Percentiles rank a stretch among this genome's conserved stretches.
Evolutionary conservation across 2,329 filamentous ascomycete species (phyloP).

Genomic region (Metarhizium anisopliae): DNA sequence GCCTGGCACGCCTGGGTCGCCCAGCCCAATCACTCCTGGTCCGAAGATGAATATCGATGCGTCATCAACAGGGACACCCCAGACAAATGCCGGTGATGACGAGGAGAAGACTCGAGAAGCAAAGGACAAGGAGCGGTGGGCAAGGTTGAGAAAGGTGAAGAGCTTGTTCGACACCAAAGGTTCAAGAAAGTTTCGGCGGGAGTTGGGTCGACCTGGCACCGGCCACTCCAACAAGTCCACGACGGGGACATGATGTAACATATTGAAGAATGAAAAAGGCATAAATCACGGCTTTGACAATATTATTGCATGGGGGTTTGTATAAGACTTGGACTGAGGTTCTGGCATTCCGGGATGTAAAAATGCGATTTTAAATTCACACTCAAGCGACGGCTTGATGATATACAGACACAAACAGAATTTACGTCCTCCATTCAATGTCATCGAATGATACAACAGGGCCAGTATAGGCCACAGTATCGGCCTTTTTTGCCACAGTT

Average conservation of each 20-base stretch:
- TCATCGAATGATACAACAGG: slow-evolving; percentile 30
- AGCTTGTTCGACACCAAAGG: slow-evolving; percentile 61
- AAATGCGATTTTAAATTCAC: neutral
- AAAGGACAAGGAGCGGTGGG: slow-evolving; percentile 67
- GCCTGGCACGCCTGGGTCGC: slow-evolving; percentile 7
- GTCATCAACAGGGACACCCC: slow-evolving; percentile 5
- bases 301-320: neutral
- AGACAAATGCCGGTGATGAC: slow-evolving; percentile 18
- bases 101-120: slow-evolving; percentile 38
- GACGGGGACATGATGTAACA: slow-evolving; percentile 3
- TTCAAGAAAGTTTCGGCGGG: slow-evolving; percentile 39
- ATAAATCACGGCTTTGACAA: neutral
- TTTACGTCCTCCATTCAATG: slow-evolving; percentile 24
- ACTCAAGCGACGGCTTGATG: neutral
- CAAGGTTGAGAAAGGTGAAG: slow-evolving; percentile 61
- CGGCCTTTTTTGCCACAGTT: slow-evolving; percentile 24
- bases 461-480: slow-evolving; percentile 26
- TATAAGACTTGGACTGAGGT: neutral
- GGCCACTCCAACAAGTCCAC: slow-evolving; percentile 17
- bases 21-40: slow-evolving; percentile 9
- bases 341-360: neutral
- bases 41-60: slow-evolving; percentile 1
- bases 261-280: neutral
- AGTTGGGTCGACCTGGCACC: slow-evolving; percentile 33
- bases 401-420: neutral